phyloP scores from a whole-genome alignment of 306 rosid genomes.

The Lathyrus tuberosus region DNA sequence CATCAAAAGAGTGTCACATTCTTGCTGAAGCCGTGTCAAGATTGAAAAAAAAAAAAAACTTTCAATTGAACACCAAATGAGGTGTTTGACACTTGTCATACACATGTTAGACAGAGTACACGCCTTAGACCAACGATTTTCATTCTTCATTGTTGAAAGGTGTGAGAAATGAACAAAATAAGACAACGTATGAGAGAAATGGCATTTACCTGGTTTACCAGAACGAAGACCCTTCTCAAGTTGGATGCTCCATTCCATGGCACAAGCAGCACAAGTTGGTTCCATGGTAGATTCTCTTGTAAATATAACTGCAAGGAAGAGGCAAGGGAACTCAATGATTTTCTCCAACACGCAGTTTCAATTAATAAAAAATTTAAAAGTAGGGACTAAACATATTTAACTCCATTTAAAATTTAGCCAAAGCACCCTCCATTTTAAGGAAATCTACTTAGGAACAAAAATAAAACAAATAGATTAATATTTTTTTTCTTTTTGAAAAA shows the following conservation, averaged over 20 bases:
- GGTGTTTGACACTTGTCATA: neutral
- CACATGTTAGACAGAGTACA: neutral
- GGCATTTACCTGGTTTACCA: slow-evolving; percentile 49
- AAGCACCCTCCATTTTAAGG: neutral
- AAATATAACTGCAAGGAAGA: slow-evolving; percentile 4
- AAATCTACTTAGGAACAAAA: neutral
- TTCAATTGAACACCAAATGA: neutral
- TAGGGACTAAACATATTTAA: neutral
- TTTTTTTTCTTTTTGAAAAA: neutral
- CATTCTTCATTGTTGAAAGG: neutral
- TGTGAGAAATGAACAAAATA: neutral
- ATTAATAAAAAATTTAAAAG: neutral
- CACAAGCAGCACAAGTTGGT: slow-evolving; percentile 57
- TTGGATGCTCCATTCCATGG: slow-evolving; percentile 88
- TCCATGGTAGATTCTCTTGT: slow-evolving; percentile 50
- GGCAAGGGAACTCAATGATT: slow-evolving; percentile 15
- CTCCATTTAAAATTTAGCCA: neutral
- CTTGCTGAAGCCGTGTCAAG: neutral
- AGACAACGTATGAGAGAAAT: neutral
- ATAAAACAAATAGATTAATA: neutral
- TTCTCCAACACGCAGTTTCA: neutral
- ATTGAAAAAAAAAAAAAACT: neutral
- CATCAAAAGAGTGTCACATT: neutral
- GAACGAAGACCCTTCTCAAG: slow-evolving; percentile 82
- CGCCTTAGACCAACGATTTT: neutral